Base-by-base conservation (phyloP, 139 green algal genomes). In the Volvox africanus region DNA sequence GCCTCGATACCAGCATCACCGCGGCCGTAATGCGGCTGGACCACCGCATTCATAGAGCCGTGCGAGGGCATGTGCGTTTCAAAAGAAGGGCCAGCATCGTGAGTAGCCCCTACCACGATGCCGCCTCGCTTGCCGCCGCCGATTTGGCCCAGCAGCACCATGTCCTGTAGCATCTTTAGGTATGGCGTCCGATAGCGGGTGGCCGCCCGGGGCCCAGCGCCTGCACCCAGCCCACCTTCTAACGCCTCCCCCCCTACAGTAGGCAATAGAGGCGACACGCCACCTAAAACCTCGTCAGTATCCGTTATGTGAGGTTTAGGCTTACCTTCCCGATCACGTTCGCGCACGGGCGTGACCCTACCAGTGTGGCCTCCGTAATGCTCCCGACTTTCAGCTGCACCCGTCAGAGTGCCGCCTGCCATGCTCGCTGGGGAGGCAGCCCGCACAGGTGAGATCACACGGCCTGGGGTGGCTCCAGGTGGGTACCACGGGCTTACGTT, bases 131-230 rank as follows among this genome's bases (percentile, higher is more conserved):
- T 33, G 6, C 82, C 14, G 11, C 62, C 84, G 9, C 61, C 13
- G 17, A n/a, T 36, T 37, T 82, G 68, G 32, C 68, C 37, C 11
- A 55, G 2, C 26, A 50, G 1, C 37, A 44, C 68, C 68, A 89
- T 89, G 35, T 81, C 84, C 1, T 81, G 69, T 17, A 89, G 68
- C 84, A 89, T 89, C 32, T 26, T 82, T 24, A 89, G 37, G 37
- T 89, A 89, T 0, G 84, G 84, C 24, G 84, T 89, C 17, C 84
- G 84, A 67, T 89, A 89, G 37, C 84, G 84, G 3, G 37, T 89
- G 68, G 22, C 26, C 32, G 30, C 37, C 81, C 21, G 81, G 20
- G 61, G 26, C 80, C 69, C 84, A 36, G 26, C 69, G 37, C 69
- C 69, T 1, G 30, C 68, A 30, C 61, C 82, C 30, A 3, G 9